phyloP scores from a whole-genome alignment of 768 basidiomycete species.

The Solioccasus polychromus region DNA sequence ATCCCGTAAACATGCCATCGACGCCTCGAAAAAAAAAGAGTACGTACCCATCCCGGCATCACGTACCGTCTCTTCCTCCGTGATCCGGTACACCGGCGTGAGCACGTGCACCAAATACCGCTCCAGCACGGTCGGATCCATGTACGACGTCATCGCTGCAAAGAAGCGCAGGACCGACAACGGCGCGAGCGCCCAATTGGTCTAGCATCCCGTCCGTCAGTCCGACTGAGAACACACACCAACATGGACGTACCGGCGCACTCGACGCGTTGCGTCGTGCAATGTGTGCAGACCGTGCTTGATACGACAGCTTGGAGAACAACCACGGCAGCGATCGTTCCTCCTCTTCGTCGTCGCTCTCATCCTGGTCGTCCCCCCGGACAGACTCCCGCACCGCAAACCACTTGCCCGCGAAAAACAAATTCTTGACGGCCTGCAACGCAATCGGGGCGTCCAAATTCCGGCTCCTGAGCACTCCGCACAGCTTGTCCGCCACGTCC shows the following conservation, averaged over 20 bases:
- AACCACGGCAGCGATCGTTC: slow-evolving; percentile 73
- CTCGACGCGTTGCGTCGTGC: slow-evolving; percentile 55
- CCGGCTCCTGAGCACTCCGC: slow-evolving; percentile 76
- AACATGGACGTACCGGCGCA: slow-evolving; percentile 19
- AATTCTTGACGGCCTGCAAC: slow-evolving; percentile 86
- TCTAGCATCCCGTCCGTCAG: slow-evolving; percentile 37
- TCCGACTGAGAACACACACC: not conserved
- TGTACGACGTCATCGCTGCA: slow-evolving; percentile 79
- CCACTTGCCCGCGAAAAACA: slow-evolving; percentile 90
- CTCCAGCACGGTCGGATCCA: slow-evolving; percentile 58
- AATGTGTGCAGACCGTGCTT: slow-evolving; percentile 74
- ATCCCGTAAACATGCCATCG: not conserved
- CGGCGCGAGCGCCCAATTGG: slow-evolving; percentile 82
- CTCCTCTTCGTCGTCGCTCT: slow-evolving; percentile 8
- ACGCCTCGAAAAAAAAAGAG: not conserved
- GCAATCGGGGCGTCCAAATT: slow-evolving; percentile 70
- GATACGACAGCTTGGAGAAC: slow-evolving; percentile 91
- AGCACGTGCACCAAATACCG: slow-evolving; percentile 80
- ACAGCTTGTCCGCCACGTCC: slow-evolving; percentile 70
- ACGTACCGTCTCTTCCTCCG: slow-evolving; percentile 81
- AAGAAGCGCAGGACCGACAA: slow-evolving; percentile 86
- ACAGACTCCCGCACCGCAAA: slow-evolving; percentile 50
- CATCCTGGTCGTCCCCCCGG: slow-evolving; percentile 25
- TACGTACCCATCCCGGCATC: slow-evolving; percentile 75
- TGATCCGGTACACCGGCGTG: slow-evolving; percentile 81